phyloP scores from a whole-genome alignment of 1,139 yeast species.

The Magnusiomyces paraingens region DNA sequence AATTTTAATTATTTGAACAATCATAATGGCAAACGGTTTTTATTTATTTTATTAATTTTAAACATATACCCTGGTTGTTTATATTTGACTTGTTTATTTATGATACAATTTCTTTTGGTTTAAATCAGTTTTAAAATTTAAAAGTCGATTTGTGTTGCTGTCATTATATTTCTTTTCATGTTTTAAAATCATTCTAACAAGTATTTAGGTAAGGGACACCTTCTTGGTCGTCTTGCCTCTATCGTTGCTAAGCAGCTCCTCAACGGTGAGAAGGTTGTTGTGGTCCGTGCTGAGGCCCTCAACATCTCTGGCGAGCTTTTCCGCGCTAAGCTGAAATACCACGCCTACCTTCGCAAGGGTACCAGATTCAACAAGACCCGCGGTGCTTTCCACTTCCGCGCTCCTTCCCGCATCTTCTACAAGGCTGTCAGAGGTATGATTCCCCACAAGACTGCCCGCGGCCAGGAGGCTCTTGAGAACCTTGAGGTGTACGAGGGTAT shows the following conservation, averaged over 20 bases:
- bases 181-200: constrained; percentile 3
- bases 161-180: neutral
- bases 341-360: constrained; percentile 99
- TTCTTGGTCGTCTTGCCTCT: constrained; percentile 99
- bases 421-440: constrained; percentile 99
- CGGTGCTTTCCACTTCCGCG: constrained; percentile 99
- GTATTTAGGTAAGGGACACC: constrained; percentile 83
- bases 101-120: neutral
- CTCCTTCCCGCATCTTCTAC: constrained; percentile 99
- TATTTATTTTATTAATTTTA: neutral
- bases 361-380: constrained; percentile 97
- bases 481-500: constrained; percentile 99
- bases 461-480: constrained; percentile 99
- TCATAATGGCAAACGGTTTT: neutral
- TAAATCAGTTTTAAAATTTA: neutral
- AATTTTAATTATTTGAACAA: no score
- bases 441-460: constrained; percentile 99
- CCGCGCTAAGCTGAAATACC: constrained; percentile 99
- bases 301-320: constrained; percentile 99
- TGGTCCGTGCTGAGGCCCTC: constrained; percentile 96
- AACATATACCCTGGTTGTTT: neutral
- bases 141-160: neutral
- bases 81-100: neutral
- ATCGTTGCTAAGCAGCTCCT: constrained; percentile 97
- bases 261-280: constrained; percentile 96